Conservation (phyloP, 768 basidiomycete genomes). For the Russula sp. region DNA sequence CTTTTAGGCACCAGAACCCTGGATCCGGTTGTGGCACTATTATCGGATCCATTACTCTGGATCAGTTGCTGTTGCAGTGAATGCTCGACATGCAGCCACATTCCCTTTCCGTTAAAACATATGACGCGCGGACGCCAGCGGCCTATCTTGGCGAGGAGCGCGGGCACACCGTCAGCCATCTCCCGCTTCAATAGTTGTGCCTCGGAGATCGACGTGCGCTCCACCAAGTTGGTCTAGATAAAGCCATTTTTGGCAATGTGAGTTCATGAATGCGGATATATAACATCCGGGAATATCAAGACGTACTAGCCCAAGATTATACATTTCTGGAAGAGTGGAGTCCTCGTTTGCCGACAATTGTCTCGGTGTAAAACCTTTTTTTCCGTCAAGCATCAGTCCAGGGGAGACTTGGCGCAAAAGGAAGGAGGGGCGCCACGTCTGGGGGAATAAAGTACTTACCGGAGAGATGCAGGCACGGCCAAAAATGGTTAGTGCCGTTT, state of each 20-base stretch:
- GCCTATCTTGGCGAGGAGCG: constrained; percentile 57
- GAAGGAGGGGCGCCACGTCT: no score
- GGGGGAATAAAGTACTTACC: constrained; percentile 40
- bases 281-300: not conserved
- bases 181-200: constrained; percentile 54
- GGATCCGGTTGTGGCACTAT: not conserved
- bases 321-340: constrained; percentile 52
- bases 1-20: not conserved
- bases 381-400: not conserved
- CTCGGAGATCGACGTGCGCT: constrained; percentile 63
- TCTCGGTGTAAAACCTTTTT: constrained; percentile 54
- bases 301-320: constrained; percentile 65
- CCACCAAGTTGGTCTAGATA: constrained; percentile 69
- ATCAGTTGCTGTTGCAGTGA: constrained; percentile 23
- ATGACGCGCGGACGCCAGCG: constrained; percentile 59
- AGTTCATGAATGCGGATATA: not conserved
- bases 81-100: constrained; percentile 48
- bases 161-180: constrained; percentile 51
- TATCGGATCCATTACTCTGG: not conserved
- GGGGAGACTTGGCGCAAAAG: not conserved
- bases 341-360: constrained; percentile 59
- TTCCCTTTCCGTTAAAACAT: constrained; percentile 76
- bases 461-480: constrained; percentile 65
- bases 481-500: constrained; percentile 80
- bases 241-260: not conserved